Evolutionary conservation across 1,139 yeast genomes (phyloP).

Genomic region (Magnusiomyces suaveolens): DNA sequence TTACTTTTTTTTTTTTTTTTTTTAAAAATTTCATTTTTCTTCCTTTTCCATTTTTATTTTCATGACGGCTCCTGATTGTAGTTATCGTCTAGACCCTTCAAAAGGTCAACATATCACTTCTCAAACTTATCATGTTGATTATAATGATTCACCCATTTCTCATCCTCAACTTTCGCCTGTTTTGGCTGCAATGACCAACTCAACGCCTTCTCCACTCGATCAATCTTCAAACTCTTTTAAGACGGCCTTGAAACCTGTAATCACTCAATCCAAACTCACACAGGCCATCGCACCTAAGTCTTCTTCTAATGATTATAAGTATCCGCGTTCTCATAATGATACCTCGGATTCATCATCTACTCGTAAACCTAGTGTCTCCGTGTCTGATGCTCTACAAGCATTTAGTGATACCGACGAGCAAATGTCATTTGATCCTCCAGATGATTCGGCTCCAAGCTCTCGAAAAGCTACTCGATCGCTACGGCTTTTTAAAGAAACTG

Average conservation of each 20-base stretch:
- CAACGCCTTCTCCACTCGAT: background rate
- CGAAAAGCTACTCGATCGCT: constrained; percentile 47
- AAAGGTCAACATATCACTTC: background rate
- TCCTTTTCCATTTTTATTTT: too few species aligned
- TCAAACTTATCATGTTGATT: background rate
- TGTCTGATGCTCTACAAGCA: too few species aligned
- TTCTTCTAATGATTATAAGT: background rate
- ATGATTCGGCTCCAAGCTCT: constrained; percentile 23
- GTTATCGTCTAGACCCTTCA: background rate
- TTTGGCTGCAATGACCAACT: background rate
- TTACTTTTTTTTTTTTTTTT: too few species aligned
- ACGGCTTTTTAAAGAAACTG: constrained; percentile 38
- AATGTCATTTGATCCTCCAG: constrained; percentile 13
- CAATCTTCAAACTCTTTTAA: background rate
- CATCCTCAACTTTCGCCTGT: background rate
- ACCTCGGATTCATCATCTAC: too few species aligned
- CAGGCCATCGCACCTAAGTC: constrained; percentile 11
- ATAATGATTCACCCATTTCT: background rate
- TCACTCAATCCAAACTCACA: constrained; percentile 42
- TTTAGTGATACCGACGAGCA: background rate
- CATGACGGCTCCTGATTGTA: background rate
- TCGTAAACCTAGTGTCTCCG: too few species aligned
- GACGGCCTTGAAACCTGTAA: background rate
- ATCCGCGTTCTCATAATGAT: background rate
- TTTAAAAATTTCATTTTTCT: background rate